Evolutionary conservation across 2,329 filamentous ascomycete genomes (phyloP).

Genomic region (Colletotrichum australisinense): DNA sequence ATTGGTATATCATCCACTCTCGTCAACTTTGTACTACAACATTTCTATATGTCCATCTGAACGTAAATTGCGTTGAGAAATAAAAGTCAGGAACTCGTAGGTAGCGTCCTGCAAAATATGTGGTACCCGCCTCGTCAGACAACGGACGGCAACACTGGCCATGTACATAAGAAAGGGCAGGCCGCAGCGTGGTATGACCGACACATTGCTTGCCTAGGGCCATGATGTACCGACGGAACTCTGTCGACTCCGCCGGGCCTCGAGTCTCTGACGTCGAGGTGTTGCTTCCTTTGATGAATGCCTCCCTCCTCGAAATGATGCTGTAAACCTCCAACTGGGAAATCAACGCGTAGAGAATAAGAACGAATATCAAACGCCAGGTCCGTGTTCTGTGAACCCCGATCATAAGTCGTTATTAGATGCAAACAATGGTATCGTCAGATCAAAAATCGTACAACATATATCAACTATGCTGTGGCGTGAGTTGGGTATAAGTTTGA

Average conservation of each 20-base stretch:
- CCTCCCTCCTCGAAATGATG: neutral
- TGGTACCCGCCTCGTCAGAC: neutral
- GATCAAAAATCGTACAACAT: constrained; percentile 34
- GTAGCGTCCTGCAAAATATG: neutral
- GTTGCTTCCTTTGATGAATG: neutral
- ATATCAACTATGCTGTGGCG: constrained; percentile 22
- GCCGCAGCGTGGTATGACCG: neutral
- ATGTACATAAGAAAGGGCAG: neutral
- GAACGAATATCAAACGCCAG: constrained; percentile 32
- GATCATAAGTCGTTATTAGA: constrained; percentile 36
- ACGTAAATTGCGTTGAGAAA: constrained; percentile 11
- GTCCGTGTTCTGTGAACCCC: constrained; percentile 20
- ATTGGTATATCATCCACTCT: constrained; percentile 12
- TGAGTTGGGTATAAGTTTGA: constrained; percentile 30
- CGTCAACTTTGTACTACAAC: constrained; percentile 18
- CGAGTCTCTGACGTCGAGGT: neutral
- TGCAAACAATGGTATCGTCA: constrained; percentile 34
- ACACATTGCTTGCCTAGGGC: neutral
- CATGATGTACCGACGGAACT: neutral
- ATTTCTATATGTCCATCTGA: constrained; percentile 30
- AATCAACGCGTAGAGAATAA: constrained; percentile 20
- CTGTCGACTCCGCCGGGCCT: neutral
- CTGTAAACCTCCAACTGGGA: neutral
- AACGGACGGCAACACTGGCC: neutral
- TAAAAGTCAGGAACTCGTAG: neutral